Evolutionary conservation across 345 rosid species (phyloP).

Genomic region (Eutrema heterophyllum): DNA sequence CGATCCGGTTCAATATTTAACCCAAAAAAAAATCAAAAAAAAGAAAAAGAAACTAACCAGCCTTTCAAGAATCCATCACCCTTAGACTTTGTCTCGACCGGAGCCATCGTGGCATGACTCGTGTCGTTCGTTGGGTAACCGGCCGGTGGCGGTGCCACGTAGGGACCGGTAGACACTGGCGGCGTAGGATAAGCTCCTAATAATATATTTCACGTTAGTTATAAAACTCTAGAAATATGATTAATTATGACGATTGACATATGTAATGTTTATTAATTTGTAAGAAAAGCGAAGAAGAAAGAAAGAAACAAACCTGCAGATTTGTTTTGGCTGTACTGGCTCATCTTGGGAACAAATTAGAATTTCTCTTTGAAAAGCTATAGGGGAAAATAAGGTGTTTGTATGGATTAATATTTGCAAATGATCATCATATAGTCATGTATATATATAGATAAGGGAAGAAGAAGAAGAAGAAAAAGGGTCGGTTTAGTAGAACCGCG

Average conservation of each 20-base stretch:
- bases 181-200: conserved; percentile 29
- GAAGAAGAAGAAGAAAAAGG: neutral
- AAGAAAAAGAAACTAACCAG: conserved; percentile 12
- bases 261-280: too few species aligned
- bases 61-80: conserved; percentile 37
- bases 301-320: conserved; percentile 27
- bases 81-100: conserved; percentile 27
- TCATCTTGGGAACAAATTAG: conserved; percentile 10
- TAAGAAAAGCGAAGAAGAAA: too few species aligned
- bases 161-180: conserved; percentile 26
- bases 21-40: neutral
- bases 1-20: neutral
- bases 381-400: neutral
- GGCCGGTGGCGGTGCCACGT: conserved; percentile 22
- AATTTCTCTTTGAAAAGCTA: neutral
- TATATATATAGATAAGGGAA: neutral
- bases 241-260: too few species aligned
- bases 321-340: conserved; percentile 19
- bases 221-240: neutral
- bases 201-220: neutral
- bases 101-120: conserved; percentile 11
- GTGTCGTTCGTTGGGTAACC: conserved; percentile 31
- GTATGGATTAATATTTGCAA: neutral
- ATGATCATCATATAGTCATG: neutral
- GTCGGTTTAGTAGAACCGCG: conserved; percentile 32